Percentiles rank a stretch among this genome's conserved stretches.
These are phyloP conservation scores for Fusarium clavum DNA, from an alignment of 2,329 filamentous ascomycete species.

Conservation along the genomic window DNA sequence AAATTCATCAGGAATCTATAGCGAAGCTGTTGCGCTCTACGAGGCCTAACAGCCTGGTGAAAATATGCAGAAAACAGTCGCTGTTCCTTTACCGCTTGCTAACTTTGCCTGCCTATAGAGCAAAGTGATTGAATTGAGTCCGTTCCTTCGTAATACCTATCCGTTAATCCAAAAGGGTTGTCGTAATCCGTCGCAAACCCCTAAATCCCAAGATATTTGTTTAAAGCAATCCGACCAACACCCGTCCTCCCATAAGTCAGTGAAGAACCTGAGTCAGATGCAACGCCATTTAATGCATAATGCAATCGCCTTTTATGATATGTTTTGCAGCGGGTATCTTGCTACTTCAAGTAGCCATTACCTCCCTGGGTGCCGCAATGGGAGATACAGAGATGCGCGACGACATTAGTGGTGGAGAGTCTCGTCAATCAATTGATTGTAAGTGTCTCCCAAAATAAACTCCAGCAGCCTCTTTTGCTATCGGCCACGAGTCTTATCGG, in stretches of 20 bases:
- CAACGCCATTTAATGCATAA: constrained; percentile 50
- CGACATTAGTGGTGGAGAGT: background rate
- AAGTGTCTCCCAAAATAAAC: background rate
- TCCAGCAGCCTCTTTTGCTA: background rate
- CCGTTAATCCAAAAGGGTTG: constrained; percentile 34
- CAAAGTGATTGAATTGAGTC: constrained; percentile 12
- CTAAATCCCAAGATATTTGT: constrained; percentile 32
- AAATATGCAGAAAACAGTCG: constrained; percentile 32
- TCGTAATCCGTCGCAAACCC: constrained; percentile 24
- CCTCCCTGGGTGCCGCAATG: constrained; percentile 15
- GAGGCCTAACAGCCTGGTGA: constrained; percentile 4
- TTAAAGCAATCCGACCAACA: constrained; percentile 44
- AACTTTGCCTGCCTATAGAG: constrained; percentile 17
- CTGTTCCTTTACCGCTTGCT: constrained; percentile 28
- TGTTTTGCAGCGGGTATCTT: constrained; percentile 41
- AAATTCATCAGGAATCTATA: constrained; percentile 24
- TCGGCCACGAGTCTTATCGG: constrained; percentile 57
- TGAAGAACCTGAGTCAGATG: constrained; percentile 43
- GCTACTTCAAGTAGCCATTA: constrained; percentile 26
- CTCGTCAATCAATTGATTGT: background rate
- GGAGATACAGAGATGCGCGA: constrained; percentile 8
- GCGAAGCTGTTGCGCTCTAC: constrained; percentile 16
- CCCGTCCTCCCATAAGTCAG: constrained; percentile 35
- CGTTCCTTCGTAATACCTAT: constrained; percentile 30
- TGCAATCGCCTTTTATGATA: constrained; percentile 41